A percentile compares a stretch with the other conserved stretches of the same genome.
phyloP scores from a whole-genome alignment of 2,329 filamentous ascomycete genomes.

The Sarocladiaceae sp. region DNA sequence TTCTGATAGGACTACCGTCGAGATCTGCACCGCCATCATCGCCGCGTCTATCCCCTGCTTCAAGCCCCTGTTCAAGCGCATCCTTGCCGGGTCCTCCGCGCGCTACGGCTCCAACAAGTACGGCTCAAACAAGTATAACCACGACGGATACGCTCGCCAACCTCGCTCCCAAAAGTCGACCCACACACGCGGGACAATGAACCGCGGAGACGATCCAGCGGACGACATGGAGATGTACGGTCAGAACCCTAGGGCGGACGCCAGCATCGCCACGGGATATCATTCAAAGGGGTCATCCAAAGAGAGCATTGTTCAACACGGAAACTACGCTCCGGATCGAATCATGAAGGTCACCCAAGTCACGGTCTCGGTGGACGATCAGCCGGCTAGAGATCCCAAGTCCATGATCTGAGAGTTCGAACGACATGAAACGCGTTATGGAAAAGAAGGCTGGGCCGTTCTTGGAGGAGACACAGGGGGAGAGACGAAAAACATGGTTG shows the following conservation, averaged over 20 bases:
- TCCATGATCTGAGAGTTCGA: neutral
- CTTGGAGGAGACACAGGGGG: too few relatives aligned
- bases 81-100: conserved; percentile 3
- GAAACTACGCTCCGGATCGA: conserved; percentile 1
- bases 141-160: conserved; percentile 1
- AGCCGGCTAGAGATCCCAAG: neutral
- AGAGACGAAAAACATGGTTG: too few relatives aligned
- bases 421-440: neutral
- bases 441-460: neutral
- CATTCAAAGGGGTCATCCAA: conserved; percentile 7
- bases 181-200: neutral
- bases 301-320: neutral
- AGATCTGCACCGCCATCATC: conserved; percentile 23
- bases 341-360: conserved; percentile 7
- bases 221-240: conserved; percentile 8
- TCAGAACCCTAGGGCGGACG: neutral
- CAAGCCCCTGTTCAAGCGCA: conserved; percentile 20
- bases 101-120: conserved; percentile 9
- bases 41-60: conserved; percentile 23
- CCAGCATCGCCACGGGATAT: conserved; percentile 5
- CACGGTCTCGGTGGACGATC: conserved; percentile 3
- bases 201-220: neutral
- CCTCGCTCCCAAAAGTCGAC: conserved; percentile 1
- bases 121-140: conserved; percentile 9
- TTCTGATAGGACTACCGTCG: conserved; percentile 20